Percentiles rank a stretch among this genome's conserved stretches.
These are phyloP conservation scores for Coemansia sp. DNA, from an alignment of 192 early-diverging fungal genomes.

Conservation along the genomic window DNA sequence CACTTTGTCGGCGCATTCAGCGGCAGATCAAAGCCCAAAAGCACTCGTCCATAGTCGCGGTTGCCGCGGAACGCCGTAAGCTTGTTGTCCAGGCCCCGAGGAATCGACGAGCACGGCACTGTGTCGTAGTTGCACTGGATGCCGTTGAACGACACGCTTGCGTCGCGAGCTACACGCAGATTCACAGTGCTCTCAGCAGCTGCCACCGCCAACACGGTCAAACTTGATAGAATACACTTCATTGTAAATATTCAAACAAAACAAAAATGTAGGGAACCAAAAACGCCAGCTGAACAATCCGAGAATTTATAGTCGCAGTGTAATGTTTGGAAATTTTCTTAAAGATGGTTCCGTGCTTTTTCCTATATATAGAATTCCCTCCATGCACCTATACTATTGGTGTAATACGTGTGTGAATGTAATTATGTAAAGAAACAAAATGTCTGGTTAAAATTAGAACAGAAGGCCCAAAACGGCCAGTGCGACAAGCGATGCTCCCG, in stretches of 20 bases:
- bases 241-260: not conserved
- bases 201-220: constrained; percentile 11
- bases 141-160: constrained; percentile 35
- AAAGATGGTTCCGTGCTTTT: not conserved
- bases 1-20: constrained; percentile 18
- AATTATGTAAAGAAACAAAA: constrained; percentile 2
- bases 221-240: not conserved
- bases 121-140: constrained; percentile 36
- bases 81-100: constrained; percentile 19
- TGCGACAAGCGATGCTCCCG: not conserved
- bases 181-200: constrained; percentile 5
- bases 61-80: constrained; percentile 42
- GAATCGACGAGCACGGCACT: constrained; percentile 27
- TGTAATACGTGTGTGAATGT: not conserved
- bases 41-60: constrained; percentile 46
- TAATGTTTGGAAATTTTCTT: not conserved
- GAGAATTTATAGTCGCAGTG: not conserved
- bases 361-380: constrained; percentile 1
- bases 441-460: not conserved
- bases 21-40: constrained; percentile 49
- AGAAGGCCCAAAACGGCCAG: constrained; percentile 1
- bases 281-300: not conserved
- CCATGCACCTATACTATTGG: too few species aligned
- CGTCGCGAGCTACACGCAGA: constrained; percentile 27
- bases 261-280: not conserved